phyloP scores from a whole-genome alignment of 2,329 filamentous ascomycete species.

The Clathrospora elynae region DNA sequence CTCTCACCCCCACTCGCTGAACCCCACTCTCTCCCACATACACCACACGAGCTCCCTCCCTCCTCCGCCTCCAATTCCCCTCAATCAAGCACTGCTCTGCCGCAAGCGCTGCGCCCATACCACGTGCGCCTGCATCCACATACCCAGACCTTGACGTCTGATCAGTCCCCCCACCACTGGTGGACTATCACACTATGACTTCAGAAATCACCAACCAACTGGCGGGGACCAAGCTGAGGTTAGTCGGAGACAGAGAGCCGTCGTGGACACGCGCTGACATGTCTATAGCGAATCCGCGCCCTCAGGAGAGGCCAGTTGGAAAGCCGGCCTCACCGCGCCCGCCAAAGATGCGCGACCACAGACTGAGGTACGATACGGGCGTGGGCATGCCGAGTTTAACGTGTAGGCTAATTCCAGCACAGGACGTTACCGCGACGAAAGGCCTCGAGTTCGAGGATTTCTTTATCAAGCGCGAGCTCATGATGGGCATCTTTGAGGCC shows the following conservation, averaged over 20 bases:
- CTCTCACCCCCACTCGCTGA: constrained; percentile 15
- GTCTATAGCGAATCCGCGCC: constrained; percentile 52
- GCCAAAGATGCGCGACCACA: constrained; percentile 77
- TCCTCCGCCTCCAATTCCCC: constrained; percentile 19
- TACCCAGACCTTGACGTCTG: constrained; percentile 20
- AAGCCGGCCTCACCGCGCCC: constrained; percentile 72
- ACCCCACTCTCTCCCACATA: constrained; percentile 16
- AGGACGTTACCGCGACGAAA: constrained; percentile 99
- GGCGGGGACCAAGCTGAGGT: constrained; percentile 59
- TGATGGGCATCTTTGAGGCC: constrained; percentile 99
- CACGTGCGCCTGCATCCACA: constrained; percentile 14
- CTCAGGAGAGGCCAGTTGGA: constrained; percentile 69
- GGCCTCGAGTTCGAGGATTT: constrained; percentile 98
- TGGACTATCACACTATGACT: constrained; percentile 51
- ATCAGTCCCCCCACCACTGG: constrained; percentile 27
- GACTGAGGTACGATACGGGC: constrained; percentile 67
- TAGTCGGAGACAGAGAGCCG: constrained; percentile 21
- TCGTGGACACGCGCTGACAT: constrained; percentile 15
- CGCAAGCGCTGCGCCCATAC: constrained; percentile 27
- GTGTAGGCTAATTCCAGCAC: constrained; percentile 19
- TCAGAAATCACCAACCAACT: constrained; percentile 62
- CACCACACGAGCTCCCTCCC: constrained; percentile 20
- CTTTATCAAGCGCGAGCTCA: constrained; percentile 87
- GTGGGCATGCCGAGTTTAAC: neutral
- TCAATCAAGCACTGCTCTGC: constrained; percentile 23